Evolutionary conservation across 1,284 basidiomycete species (phyloP).

Genomic region (Sanghuangporus sanghuang): DNA sequence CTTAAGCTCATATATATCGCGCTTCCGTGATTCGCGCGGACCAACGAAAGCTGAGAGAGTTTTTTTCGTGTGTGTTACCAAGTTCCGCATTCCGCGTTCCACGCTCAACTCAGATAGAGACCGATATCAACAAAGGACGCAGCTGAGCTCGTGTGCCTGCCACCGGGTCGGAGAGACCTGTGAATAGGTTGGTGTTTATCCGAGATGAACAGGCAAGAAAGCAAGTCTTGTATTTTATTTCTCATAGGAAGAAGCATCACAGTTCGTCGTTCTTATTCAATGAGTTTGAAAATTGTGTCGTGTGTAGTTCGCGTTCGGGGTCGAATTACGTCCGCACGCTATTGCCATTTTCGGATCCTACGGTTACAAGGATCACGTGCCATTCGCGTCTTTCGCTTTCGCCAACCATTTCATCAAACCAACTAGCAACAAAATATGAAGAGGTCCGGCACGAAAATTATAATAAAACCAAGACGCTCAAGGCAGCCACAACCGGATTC

Average conservation of each 20-base stretch:
- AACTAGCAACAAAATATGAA: conserved; percentile 13
- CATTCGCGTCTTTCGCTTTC: background rate
- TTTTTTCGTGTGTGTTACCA: background rate
- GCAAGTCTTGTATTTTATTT: background rate
- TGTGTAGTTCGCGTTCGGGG: too few species aligned
- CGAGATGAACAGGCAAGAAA: background rate
- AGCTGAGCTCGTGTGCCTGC: background rate
- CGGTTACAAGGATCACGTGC: background rate
- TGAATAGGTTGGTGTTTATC: background rate
- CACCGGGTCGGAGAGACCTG: background rate
- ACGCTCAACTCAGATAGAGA: background rate
- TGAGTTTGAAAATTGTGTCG: background rate
- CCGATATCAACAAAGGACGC: background rate
- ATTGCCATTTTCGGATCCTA: background rate
- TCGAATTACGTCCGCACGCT: background rate
- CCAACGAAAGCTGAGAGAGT: conserved; percentile 4
- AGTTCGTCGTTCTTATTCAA: background rate
- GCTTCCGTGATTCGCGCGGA: background rate
- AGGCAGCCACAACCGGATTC: conserved; percentile 25
- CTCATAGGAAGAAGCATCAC: background rate
- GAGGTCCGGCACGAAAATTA: conserved; percentile 36
- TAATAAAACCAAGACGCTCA: conserved; percentile 43
- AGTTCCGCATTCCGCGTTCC: background rate
- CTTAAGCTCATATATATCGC: background rate
- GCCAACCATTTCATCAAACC: too few species aligned